phyloP scores from a whole-genome alignment of 768 basidiomycete genomes.

The Austroboletus festivus region DNA sequence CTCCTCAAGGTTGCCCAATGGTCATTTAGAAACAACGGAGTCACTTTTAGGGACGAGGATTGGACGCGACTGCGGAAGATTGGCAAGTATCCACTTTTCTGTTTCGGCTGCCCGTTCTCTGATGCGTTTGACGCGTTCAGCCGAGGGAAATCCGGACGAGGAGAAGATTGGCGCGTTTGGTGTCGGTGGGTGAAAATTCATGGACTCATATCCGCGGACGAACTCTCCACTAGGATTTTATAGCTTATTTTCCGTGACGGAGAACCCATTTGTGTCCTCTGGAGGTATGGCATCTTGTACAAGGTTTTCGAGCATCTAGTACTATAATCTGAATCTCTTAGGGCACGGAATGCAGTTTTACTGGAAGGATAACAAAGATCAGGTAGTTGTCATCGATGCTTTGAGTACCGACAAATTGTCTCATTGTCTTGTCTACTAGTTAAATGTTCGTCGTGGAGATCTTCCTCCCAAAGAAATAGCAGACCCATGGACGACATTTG shows the following conservation, averaged over 20 bases:
- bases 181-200: conserved; percentile 14
- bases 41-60: conserved; percentile 3
- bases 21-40: conserved; percentile 84
- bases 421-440: conserved; percentile 36
- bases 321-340: conserved; percentile 15
- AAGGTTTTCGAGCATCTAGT: not conserved
- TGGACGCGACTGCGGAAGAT: conserved; percentile 19
- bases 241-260: conserved; percentile 78
- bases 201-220: not conserved
- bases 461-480: conserved; percentile 41
- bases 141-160: conserved; percentile 26
- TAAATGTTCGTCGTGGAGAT: conserved; percentile 78
- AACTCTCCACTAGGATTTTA: conserved; percentile 53
- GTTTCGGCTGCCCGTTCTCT: not conserved
- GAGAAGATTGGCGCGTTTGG: conserved; percentile 27
- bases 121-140: not conserved
- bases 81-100: not conserved
- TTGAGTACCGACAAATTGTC: not conserved
- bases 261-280: conserved; percentile 79
- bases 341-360: conserved; percentile 95
- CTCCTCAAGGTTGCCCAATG: conserved; percentile 64
- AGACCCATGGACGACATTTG: conserved; percentile 79
- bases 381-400: conserved; percentile 43
- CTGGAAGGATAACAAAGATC: conserved; percentile 92
- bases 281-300: conserved; percentile 48